These are phyloP conservation scores for Gelatoporia subvermispora DNA, from an alignment of 768 basidiomycete genomes.

Conservation along the genomic window DNA sequence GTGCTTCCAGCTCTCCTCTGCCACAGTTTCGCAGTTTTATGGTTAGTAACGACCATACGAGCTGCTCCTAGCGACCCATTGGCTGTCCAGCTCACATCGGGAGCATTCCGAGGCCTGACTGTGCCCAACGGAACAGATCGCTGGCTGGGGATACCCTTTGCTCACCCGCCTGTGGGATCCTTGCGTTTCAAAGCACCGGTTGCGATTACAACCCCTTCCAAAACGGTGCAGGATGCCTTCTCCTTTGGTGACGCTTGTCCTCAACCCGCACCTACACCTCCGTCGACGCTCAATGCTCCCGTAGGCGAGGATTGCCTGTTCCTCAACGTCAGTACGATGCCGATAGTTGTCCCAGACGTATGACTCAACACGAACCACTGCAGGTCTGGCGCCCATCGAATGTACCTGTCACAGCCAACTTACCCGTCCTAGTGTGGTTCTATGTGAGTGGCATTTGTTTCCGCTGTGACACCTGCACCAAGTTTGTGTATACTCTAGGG, in stretches of 20 bases:
- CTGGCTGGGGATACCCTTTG: slow-evolving; percentile 62
- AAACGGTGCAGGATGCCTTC: slow-evolving; percentile 16
- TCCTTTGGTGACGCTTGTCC: slow-evolving; percentile 54
- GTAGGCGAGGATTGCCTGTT: slow-evolving; percentile 51
- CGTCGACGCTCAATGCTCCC: slow-evolving; percentile 34
- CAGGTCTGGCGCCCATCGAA: slow-evolving; percentile 28
- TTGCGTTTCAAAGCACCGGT: slow-evolving; percentile 57
- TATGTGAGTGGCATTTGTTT: slow-evolving; percentile 15
- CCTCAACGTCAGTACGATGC: slow-evolving; percentile 38
- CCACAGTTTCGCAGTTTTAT: too few species aligned
- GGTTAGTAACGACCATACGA: not conserved
- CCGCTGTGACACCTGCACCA: too few species aligned
- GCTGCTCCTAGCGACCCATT: slow-evolving; percentile 24
- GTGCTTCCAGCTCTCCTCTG: too few species aligned
- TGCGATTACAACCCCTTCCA: slow-evolving; percentile 28
- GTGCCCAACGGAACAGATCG: slow-evolving; percentile 41
- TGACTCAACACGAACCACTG: not conserved
- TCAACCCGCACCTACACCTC: slow-evolving; percentile 29
- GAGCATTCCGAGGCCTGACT: slow-evolving; percentile 42
- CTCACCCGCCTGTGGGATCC: slow-evolving; percentile 47
- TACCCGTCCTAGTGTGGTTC: slow-evolving; percentile 32
- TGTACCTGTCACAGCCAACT: slow-evolving; percentile 9
- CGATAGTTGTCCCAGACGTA: not conserved
- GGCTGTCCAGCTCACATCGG: slow-evolving; percentile 32
- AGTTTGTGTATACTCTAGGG: slow-evolving; percentile 28